These are phyloP conservation scores for Melastoma candidum DNA, from an alignment of 441 rosid species.

Conservation along the genomic window DNA sequence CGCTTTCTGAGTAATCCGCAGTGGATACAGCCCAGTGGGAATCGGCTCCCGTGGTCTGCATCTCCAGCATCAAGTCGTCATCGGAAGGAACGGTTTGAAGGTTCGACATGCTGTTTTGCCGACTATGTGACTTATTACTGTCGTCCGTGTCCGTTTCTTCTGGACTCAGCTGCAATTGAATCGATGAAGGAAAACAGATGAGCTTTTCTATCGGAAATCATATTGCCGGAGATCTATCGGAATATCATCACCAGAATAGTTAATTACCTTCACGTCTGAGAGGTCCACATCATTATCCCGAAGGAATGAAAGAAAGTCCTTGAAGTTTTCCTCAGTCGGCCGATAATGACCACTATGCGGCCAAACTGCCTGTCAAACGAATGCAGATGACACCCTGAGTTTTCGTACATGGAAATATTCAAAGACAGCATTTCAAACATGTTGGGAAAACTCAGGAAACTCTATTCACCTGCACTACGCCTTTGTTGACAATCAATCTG, in stretches of 20 bases:
- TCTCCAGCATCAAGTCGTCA: conserved; percentile 1
- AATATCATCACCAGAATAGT: no score
- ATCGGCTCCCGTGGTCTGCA: conserved; percentile 1
- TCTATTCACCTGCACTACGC: not conserved
- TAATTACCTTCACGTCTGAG: conserved; percentile 5
- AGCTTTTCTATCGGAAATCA: no score
- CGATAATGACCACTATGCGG: conserved; percentile 20
- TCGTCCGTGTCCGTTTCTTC: not conserved
- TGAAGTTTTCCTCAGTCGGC: conserved; percentile 13
- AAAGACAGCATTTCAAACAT: no score
- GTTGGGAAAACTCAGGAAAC: not conserved
- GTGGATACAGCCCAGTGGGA: no score
- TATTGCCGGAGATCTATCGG: no score
- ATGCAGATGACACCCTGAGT: not conserved
- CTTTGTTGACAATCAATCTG: not conserved
- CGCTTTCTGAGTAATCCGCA: no score
- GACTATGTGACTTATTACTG: not conserved
- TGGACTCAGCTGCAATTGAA: conserved; percentile 9
- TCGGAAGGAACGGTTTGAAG: conserved; percentile 9
- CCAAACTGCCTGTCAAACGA: conserved; percentile 8
- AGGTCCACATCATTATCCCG: conserved; percentile 9
- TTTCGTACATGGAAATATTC: no score
- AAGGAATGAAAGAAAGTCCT: conserved; percentile 12
- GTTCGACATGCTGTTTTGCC: conserved; percentile 1
- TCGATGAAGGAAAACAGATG: no score